phyloP scores from a whole-genome alignment of 2,329 filamentous ascomycete genomes.

The Aspergillus felis region DNA sequence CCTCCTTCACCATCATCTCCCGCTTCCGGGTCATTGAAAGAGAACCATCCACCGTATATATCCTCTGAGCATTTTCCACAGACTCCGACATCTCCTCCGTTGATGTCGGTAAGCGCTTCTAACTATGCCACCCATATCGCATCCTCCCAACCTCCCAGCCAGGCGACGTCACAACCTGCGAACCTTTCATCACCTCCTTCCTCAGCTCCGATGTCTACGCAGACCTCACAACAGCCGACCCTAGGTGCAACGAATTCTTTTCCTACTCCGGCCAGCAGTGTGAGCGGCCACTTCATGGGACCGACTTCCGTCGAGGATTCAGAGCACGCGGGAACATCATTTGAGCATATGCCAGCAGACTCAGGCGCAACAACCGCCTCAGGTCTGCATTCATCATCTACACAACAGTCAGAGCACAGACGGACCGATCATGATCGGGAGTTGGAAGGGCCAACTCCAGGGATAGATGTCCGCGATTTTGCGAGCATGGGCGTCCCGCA shows the following conservation, averaged over 20 bases:
- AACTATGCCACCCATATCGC: conserved; percentile 46
- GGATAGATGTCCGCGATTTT: conserved; percentile 18
- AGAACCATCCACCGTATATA: conserved; percentile 23
- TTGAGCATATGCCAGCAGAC: conserved; percentile 19
- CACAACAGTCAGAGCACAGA: conserved; percentile 27
- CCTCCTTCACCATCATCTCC: conserved; percentile 44
- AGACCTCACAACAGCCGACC: conserved; percentile 39
- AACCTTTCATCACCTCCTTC: conserved; percentile 40
- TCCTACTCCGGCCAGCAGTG: conserved; percentile 45
- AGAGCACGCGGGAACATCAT: conserved; percentile 32
- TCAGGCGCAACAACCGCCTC: conserved; percentile 8
- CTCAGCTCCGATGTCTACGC: conserved; percentile 41
- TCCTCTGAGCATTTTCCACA: conserved; percentile 34
- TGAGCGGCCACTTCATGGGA: conserved; percentile 33
- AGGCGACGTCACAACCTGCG: conserved; percentile 40
- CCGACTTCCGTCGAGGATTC: conserved; percentile 31
- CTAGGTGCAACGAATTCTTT: conserved; percentile 40
- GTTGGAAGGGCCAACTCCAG: conserved; percentile 11
- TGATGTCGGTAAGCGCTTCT: conserved; percentile 49
- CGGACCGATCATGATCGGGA: conserved; percentile 35
- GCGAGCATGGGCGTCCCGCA: conserved; percentile 16
- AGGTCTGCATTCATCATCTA: conserved; percentile 13
- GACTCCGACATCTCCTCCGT: conserved; percentile 44
- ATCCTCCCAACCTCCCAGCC: conserved; percentile 43
- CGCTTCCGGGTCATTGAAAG: conserved; percentile 37